A percentile compares a stretch with the other conserved stretches of the same genome.
These are phyloP conservation scores for Pythium aphanidermatum DNA, from an alignment of 352 stramenopile genomes.

Conservation along the genomic window DNA sequence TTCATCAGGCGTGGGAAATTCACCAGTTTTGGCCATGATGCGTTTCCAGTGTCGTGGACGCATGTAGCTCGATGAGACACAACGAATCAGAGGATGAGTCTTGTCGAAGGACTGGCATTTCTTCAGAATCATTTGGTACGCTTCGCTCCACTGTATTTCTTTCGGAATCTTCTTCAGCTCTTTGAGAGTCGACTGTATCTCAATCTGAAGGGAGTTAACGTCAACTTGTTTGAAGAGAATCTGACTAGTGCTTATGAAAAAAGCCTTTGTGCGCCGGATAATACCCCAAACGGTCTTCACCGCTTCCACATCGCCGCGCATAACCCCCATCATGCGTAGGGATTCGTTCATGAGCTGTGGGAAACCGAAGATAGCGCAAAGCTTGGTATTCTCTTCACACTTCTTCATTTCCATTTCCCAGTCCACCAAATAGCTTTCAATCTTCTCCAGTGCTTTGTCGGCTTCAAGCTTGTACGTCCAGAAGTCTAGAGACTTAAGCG, in stretches of 20 bases:
- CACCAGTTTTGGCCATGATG: constrained; percentile 86
- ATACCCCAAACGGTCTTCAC: constrained; percentile 76
- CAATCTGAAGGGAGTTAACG: constrained; percentile 92
- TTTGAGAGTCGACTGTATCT: constrained; percentile 92
- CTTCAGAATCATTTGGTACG: constrained; percentile 82
- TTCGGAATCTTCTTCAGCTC: constrained; percentile 91
- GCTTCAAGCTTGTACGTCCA: constrained; percentile 77
- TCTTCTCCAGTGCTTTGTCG: constrained; percentile 78
- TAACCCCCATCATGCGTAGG: constrained; percentile 81
- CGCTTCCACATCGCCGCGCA: constrained; percentile 75
- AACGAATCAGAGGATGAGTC: constrained; percentile 73
- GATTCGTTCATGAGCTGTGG: constrained; percentile 91
- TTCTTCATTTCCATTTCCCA: constrained; percentile 89
- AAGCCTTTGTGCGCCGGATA: constrained; percentile 69
- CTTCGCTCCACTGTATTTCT: constrained; percentile 89
- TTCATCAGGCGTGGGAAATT: constrained; percentile 91
- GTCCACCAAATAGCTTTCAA: constrained; percentile 72
- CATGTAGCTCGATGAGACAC: constrained; percentile 84
- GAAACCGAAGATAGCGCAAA: constrained; percentile 94
- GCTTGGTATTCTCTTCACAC: constrained; percentile 87
- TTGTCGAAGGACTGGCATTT: constrained; percentile 84
- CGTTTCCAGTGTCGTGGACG: constrained; percentile 92
- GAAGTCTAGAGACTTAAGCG: constrained; percentile 78
- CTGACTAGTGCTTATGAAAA: constrained; percentile 58
- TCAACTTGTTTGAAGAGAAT: constrained; percentile 91